Evolutionary conservation across 1,284 basidiomycete genomes (phyloP).

Genomic region (Puccinia horiana): DNA sequence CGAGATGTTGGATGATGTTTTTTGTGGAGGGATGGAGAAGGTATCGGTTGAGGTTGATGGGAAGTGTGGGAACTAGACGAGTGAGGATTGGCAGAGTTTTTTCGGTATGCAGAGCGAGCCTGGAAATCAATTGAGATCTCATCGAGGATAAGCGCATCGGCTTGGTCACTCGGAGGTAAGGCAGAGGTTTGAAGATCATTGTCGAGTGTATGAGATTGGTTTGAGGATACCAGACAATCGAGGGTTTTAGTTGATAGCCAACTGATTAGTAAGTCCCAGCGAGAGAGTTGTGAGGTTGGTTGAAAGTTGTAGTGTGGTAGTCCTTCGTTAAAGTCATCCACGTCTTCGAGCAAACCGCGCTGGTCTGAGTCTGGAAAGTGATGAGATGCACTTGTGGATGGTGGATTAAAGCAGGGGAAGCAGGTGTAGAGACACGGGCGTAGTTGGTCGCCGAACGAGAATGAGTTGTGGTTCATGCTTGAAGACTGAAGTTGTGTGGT

Average conservation of each 20-base stretch:
- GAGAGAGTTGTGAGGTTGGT: slow-evolving; percentile 18
- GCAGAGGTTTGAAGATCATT: slow-evolving; percentile 8
- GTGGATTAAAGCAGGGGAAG: slow-evolving; percentile 6
- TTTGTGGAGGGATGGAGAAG: neutral
- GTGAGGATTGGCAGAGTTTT: neutral
- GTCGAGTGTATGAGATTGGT: neutral
- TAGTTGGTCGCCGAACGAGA: slow-evolving; percentile 18
- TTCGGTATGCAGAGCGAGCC: neutral
- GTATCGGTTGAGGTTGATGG: slow-evolving; percentile 12
- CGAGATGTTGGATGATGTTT: neutral
- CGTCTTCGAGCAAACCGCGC: neutral
- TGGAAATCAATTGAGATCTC: slow-evolving; percentile 11
- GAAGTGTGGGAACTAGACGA: neutral
- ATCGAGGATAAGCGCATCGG: slow-evolving; percentile 5
- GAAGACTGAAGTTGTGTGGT: too few species aligned
- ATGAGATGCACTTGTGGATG: neutral
- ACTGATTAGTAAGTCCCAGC: slow-evolving; percentile 21
- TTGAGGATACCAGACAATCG: neutral
- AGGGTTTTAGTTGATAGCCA: slow-evolving; percentile 16
- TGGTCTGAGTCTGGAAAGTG: slow-evolving; percentile 18
- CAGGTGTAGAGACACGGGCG: slow-evolving; percentile 1
- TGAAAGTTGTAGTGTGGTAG: neutral
- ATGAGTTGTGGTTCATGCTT: neutral
- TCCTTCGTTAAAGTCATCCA: neutral
- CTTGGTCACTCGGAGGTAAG: neutral